Base-by-base conservation (phyloP, 2,329 filamentous ascomycete genomes). In the Pyrenophora tritici-repentis region DNA sequence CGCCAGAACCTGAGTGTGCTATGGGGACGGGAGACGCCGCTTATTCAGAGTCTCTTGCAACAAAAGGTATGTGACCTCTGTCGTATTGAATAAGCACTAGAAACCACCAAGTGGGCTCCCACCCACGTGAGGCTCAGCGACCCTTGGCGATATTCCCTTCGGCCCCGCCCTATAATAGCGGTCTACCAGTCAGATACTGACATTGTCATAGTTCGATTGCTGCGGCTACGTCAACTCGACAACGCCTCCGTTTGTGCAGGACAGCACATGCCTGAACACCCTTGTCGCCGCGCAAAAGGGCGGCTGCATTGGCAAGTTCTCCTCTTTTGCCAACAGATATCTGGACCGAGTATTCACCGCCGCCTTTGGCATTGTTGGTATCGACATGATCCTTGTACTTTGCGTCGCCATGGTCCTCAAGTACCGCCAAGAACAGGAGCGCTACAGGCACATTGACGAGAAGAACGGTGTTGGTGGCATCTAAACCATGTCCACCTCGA, bases 401-500 rank as follows among this genome's bases (percentile, higher is more conserved):
- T 83, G 84, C 60, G 85, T 87, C 10, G 86, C 87, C 24, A 91
- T 90, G 74, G 79, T 94, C 37, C 79, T 91, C 64, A 92, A 91
- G 80, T 86, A 91, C 65, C 85, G 89, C 68, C 89, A 88, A 75
- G 90, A 94, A 77, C 84, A 85, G 66, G 86, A 89, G 73, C 81
- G 90, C 53, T 94, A 91, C 76, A 83, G 85, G 52, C 82, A 89
- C 67, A 92, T 94, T 65, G 89, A 93, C 68, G 85, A 91, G 80
- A 94, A 94, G 83, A 83, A 72, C 42, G 72, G 67, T 12, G 6
- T 60, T 9, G 63, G 61, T 33, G 66, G 66, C 4, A 48, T 72
- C 18, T 72, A 71, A 41, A 47, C 6, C 9, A 33, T 24, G 4
- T 7, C 22, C 8, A 33, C 14, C 17, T 16, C 4, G 3, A 10